Conservation (phyloP, 2,329 filamentous ascomycete species). For the Stemphylium vesicarium region DNA sequence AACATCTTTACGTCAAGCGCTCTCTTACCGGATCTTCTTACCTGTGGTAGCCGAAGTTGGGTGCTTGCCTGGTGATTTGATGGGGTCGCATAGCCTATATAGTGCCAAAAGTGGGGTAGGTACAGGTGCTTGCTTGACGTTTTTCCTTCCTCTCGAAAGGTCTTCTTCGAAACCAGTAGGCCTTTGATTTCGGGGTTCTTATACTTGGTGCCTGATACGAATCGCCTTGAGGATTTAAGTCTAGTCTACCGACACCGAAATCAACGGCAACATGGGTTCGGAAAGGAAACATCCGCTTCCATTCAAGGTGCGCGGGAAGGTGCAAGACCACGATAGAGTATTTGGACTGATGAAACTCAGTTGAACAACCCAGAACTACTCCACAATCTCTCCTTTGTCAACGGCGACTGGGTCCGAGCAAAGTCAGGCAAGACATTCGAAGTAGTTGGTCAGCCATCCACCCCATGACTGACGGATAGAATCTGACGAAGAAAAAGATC, state of each 20-base stretch:
- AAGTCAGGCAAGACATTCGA: constrained; percentile 65
- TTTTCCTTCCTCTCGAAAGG: not conserved
- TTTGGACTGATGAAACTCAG: constrained; percentile 39
- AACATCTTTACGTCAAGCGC: not conserved
- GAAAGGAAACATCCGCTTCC: constrained; percentile 47
- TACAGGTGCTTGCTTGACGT: not conserved
- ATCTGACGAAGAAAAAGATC: constrained; percentile 50
- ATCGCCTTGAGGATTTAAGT: not conserved
- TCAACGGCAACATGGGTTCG: constrained; percentile 27
- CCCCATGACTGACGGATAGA: not conserved
- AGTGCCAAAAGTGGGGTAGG: constrained; percentile 27
- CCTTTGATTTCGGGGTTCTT: not conserved
- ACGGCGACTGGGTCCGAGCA: constrained; percentile 62
- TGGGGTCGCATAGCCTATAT: constrained; percentile 6
- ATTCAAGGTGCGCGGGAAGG: constrained; percentile 49
- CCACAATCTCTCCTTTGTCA: constrained; percentile 60
- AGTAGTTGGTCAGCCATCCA: constrained; percentile 54
- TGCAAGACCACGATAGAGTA: not conserved
- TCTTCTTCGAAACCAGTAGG: not conserved
- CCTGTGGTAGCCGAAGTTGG: constrained; percentile 12
- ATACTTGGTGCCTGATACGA: not conserved
- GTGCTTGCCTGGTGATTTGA: too few species aligned
- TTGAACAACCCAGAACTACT: constrained; percentile 63
- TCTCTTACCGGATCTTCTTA: not conserved
- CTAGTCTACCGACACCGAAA: not conserved